Base-by-base conservation (phyloP, 1,284 basidiomycete genomes). In the Afroboletus lepidellus region DNA sequence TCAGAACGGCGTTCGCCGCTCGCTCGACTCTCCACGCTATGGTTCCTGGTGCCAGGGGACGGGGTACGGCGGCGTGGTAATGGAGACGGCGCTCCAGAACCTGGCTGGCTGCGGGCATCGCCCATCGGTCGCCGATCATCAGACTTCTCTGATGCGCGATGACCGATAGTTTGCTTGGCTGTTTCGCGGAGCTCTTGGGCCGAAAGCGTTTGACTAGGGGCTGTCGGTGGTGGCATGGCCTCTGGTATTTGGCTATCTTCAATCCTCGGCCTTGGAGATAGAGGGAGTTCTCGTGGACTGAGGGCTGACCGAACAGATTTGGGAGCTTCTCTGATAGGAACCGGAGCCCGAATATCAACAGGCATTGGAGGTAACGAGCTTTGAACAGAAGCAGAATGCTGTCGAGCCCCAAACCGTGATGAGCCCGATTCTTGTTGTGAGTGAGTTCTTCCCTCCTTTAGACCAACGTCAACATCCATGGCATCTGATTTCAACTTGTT, bases 151-250 rank as follows among this genome's bases (percentile, higher is more conserved):
- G 65, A 45, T 30, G 56, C 38, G 57, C 63, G 59, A 29, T 72
- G 66, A 16, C 66, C 67, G 42, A 84, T 79, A 16, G 79, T 77
- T 62, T 85, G 83, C 60, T 83, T 85, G 9, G 87, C 87, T 8
- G 85, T 89, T 62, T 87, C 85, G 46, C 89, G 79, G 7, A 92
- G 75, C 59, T 90, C 90, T 60, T 90, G 88, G 0, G 90, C 90
- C n/a, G 84, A 85, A 9, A 74, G 69, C 0, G 87, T 91, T 60
- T 90, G 88, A 60, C 90, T 92, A 2, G 90, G 90, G 41, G 76
- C 82, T n/a, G 71, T 74, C 16, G 89, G 89, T 13, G 90, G 89
- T 23, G 87, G 87, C 90, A 92, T 92, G 15, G 34, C 52, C 0
- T 68, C 69, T 41, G 57, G 67, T 20, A 29, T 37, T 21, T 60